Percentiles rank a stretch among this genome's conserved stretches.
Evolutionary conservation across 1,139 yeast genomes (phyloP).

Genomic region (Hyphopichia pseudoburtonii): DNA sequence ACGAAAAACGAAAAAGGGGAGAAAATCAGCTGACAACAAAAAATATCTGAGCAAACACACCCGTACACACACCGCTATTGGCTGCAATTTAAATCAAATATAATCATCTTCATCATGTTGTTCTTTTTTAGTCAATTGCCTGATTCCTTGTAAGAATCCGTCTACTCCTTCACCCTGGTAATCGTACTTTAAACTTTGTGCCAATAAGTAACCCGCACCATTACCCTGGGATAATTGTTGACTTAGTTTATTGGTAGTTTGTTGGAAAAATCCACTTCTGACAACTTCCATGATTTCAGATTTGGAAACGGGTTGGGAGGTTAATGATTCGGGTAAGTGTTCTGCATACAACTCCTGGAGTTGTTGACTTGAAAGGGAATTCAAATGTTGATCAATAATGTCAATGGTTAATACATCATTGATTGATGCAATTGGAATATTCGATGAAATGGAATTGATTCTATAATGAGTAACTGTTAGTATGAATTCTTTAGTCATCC

Average conservation of each 20-base stretch:
- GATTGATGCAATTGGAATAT: constrained; percentile 27
- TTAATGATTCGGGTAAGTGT: constrained; percentile 44
- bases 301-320: constrained; percentile 29
- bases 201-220: constrained; percentile 55
- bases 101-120: constrained; percentile 14
- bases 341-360: constrained; percentile 35
- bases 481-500: no score
- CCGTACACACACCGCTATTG: no score
- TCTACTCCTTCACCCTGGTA: constrained; percentile 62
- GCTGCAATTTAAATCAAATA: no score
- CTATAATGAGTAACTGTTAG: no score
- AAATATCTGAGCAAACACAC: no score
- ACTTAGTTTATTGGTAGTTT: constrained; percentile 45
- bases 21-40: no score
- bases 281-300: constrained; percentile 45
- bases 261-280: constrained; percentile 55
- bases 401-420: constrained; percentile 42
- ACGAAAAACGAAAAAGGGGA: no score
- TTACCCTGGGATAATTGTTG: constrained; percentile 36
- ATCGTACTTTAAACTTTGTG: constrained; percentile 50
- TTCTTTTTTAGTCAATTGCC: constrained; percentile 30
- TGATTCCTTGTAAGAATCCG: constrained; percentile 51
- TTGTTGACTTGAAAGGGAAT: constrained; percentile 33
- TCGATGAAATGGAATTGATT: not conserved
- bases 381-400: constrained; percentile 40